Conservation (phyloP, 73 alveolate species). For the Paramecium sonneborni region DNA sequence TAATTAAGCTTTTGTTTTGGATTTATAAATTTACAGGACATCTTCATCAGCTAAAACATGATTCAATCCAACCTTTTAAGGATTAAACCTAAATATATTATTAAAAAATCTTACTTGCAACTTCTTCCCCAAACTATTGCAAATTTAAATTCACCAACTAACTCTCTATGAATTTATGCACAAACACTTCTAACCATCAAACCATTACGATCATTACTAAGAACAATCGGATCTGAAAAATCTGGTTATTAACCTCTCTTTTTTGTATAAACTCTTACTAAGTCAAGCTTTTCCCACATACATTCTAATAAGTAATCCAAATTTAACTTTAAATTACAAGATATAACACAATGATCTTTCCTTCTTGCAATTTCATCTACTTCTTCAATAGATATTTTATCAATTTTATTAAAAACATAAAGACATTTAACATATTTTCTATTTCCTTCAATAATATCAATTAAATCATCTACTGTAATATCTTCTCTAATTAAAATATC, state of each 20-base stretch:
- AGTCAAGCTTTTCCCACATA: conserved; percentile 97
- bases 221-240: conserved; percentile 93
- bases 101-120: conserved; percentile 71
- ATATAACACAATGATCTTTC: conserved; percentile 89
- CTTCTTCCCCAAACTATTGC: conserved; percentile 99
- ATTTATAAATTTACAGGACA: conserved; percentile 94
- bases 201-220: conserved; percentile 96
- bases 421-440: conserved; percentile 96
- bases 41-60: conserved; percentile 96
- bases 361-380: conserved; percentile 92
- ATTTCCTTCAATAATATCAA: conserved; percentile 98
- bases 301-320: conserved; percentile 89
- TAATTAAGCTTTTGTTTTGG: conserved; percentile 43
- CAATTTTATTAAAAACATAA: conserved; percentile 97
- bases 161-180: conserved; percentile 91
- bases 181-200: conserved; percentile 87
- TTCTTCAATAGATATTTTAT: conserved; percentile 98
- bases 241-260: conserved; percentile 97
- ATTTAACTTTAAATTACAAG: conserved; percentile 89
- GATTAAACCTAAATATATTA: conserved; percentile 73
- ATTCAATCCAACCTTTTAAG: conserved; percentile 94
- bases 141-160: conserved; percentile 88
- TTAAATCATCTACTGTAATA: conserved; percentile 96
- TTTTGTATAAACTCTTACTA: conserved; percentile 97
- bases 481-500: conserved; percentile 96